phyloP scores from a whole-genome alignment of 345 rosid genomes.

The Lumnitzera racemosa region DNA sequence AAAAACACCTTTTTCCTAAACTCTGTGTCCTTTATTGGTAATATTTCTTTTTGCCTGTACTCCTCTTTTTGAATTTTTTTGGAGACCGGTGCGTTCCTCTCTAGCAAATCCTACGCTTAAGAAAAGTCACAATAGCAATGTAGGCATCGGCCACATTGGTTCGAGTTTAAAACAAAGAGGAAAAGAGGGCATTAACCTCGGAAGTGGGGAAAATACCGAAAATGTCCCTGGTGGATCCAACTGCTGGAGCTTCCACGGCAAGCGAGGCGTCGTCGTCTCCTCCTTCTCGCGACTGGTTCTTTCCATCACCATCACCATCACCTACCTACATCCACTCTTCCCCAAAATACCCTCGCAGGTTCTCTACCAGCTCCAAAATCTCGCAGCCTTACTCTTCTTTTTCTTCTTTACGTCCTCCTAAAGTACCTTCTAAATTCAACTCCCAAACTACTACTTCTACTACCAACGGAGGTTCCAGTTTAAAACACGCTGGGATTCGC shows the following conservation, averaged over 20 bases:
- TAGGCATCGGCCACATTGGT: no score
- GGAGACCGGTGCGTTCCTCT: no score
- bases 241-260: not conserved
- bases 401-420: constrained; percentile 8
- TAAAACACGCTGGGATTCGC: constrained; percentile 17
- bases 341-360: constrained; percentile 27
- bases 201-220: not conserved
- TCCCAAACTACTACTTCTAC: constrained; percentile 15
- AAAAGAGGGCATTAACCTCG: no score
- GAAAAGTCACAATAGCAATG: no score
- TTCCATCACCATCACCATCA: constrained; percentile 49
- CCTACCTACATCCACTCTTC: constrained; percentile 34
- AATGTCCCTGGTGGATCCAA: constrained; percentile 26
- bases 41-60: no score
- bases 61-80: no score
- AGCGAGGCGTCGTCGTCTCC: constrained; percentile 7
- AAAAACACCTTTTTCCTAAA: no score
- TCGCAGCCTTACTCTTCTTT: constrained; percentile 16
- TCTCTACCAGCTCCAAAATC: constrained; percentile 25
- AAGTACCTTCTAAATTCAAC: constrained; percentile 13
- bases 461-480: constrained; percentile 15
- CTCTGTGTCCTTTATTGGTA: no score
- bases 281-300: constrained; percentile 55
- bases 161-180: no score
- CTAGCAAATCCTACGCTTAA: no score